Evolutionary conservation across 805 yeast genomes (phyloP).

Genomic region (Teunomyces funiuensis): DNA sequence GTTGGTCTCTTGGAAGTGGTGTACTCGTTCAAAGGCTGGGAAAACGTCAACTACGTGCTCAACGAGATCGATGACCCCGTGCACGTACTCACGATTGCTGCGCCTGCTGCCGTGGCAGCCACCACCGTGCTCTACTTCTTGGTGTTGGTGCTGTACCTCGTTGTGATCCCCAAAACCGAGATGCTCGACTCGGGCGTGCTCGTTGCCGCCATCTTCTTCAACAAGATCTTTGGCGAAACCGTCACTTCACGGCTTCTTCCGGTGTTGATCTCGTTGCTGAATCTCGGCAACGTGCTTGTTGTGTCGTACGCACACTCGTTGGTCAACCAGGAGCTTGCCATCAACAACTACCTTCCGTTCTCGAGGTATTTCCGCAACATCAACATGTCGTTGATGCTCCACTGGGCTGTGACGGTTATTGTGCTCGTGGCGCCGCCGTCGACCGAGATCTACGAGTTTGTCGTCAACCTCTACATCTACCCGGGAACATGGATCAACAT

Average conservation of each 20-base stretch:
- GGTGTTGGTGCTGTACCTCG: slow-evolving; percentile 58
- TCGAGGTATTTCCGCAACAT: slow-evolving; percentile 45
- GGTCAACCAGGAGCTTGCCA: slow-evolving; percentile 58
- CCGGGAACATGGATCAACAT: slow-evolving; percentile 63
- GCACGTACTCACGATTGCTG: slow-evolving; percentile 57
- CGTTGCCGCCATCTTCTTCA: slow-evolving; percentile 62
- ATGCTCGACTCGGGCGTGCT: slow-evolving; percentile 57
- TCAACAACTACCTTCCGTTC: slow-evolving; percentile 51
- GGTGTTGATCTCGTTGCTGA: slow-evolving; percentile 57
- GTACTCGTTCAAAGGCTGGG: slow-evolving; percentile 71
- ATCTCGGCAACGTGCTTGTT: slow-evolving; percentile 63
- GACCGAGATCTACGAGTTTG: slow-evolving; percentile 61
- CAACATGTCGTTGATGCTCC: slow-evolving; percentile 48
- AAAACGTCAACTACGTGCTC: slow-evolving; percentile 63
- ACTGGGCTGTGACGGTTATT: slow-evolving; percentile 55
- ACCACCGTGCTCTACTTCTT: slow-evolving; percentile 55
- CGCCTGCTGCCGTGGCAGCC: slow-evolving; percentile 54
- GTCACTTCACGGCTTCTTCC: slow-evolving; percentile 52
- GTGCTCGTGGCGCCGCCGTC: slow-evolving; percentile 61
- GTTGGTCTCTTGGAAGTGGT: slow-evolving; percentile 60
- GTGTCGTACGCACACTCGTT: slow-evolving; percentile 61
- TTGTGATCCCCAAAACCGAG: slow-evolving; percentile 50
- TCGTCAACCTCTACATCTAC: slow-evolving; percentile 60
- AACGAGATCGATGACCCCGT: slow-evolving; percentile 58
- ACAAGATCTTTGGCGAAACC: slow-evolving; percentile 56